Evolutionary conservation across 345 rosid species (phyloP).

Genomic region (Lumnitzera racemosa): DNA sequence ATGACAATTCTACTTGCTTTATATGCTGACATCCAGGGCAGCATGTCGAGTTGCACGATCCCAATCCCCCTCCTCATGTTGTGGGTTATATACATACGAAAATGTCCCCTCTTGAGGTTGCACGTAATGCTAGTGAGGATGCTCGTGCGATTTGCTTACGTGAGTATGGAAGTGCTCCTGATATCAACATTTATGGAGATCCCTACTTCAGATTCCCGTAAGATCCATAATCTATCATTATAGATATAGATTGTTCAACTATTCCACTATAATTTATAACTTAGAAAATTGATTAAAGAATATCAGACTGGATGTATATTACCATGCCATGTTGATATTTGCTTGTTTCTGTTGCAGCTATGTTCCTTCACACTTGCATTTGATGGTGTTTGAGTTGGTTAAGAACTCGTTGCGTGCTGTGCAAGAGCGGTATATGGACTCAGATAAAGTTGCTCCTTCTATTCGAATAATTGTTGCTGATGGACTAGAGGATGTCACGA

Average conservation of each 20-base stretch:
- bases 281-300: neutral
- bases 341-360: constrained; percentile 34
- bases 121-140: constrained; percentile 81
- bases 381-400: constrained; percentile 92
- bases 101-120: constrained; percentile 94
- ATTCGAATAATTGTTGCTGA: constrained; percentile 83
- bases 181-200: constrained; percentile 75
- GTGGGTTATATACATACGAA: constrained; percentile 89
- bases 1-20: neutral
- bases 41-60: constrained; percentile 98
- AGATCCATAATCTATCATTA: constrained; percentile 19
- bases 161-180: constrained; percentile 91
- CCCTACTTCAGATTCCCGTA: constrained; percentile 90
- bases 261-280: neutral
- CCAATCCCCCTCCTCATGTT: constrained; percentile 69
- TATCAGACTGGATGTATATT: neutral
- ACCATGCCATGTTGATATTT: neutral
- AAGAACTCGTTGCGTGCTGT: constrained; percentile 95
- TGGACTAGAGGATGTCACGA: constrained; percentile 93
- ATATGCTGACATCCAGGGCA: constrained; percentile 62
- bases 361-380: constrained; percentile 87
- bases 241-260: constrained; percentile 1
- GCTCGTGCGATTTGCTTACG: constrained; percentile 76
- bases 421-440: constrained; percentile 74
- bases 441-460: constrained; percentile 70